phyloP scores from a whole-genome alignment of 1,284 basidiomycete genomes.

The Cryptococcus floricola region DNA sequence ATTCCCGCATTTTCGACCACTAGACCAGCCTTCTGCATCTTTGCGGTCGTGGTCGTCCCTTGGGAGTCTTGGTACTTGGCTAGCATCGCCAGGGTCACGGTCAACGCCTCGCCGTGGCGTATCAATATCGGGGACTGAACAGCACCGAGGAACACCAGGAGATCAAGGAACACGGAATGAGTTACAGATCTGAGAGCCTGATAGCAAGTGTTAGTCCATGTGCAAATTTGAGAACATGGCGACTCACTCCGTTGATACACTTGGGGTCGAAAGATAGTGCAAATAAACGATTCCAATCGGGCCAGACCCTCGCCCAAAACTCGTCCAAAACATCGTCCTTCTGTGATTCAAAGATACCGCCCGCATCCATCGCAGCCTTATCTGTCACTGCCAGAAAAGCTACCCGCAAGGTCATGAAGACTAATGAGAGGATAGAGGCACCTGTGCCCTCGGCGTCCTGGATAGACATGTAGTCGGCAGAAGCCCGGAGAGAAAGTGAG shows the following conservation, averaged over 20 bases:
- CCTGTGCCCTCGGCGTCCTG: constrained; percentile 29
- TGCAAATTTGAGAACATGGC: neutral
- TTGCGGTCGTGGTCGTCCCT: constrained; percentile 7
- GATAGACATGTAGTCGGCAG: constrained; percentile 28
- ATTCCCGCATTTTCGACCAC: constrained; percentile 8
- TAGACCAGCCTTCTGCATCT: constrained; percentile 18
- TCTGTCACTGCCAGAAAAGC: constrained; percentile 19
- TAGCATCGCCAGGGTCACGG: constrained; percentile 18
- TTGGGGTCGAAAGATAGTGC: constrained; percentile 20
- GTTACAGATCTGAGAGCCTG: constrained; percentile 31
- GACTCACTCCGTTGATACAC: constrained; percentile 35
- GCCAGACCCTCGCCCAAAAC: constrained; percentile 39
- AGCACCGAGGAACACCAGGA: constrained; percentile 29
- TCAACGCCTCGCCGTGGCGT: constrained; percentile 18
- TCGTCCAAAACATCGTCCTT: constrained; percentile 18
- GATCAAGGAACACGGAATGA: constrained; percentile 35
- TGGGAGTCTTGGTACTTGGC: constrained; percentile 8
- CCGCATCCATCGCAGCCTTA: neutral
- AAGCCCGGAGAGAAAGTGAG: constrained; percentile 26
- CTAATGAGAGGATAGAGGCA: constrained; percentile 26
- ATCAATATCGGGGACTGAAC: constrained; percentile 20
- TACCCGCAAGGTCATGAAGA: constrained; percentile 28
- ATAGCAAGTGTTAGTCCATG: neutral
- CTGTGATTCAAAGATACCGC: neutral
- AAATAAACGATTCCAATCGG: constrained; percentile 38